Conservation (phyloP, 306 rosid species). For the Prunus davidiana region DNA sequence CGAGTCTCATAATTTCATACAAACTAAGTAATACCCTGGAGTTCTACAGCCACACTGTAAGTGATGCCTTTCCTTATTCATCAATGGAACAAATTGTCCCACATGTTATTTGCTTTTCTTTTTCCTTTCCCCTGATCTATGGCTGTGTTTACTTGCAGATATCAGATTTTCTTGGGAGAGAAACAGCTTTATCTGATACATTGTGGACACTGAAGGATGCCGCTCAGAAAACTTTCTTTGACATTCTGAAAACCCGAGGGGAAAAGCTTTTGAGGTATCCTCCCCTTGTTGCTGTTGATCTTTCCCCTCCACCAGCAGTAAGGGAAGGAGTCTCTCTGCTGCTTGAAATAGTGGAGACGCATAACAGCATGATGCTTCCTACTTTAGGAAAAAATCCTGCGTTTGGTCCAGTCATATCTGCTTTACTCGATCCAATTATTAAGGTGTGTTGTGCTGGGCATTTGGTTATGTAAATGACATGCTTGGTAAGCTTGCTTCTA, state of each 20-base stretch:
- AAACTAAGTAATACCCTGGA: slow-evolving; percentile 90
- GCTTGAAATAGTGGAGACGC: slow-evolving; percentile 83
- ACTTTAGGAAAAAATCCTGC: slow-evolving; percentile 72
- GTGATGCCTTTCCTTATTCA: slow-evolving; percentile 26
- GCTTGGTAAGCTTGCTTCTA: neutral
- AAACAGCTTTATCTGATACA: slow-evolving; percentile 83
- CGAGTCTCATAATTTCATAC: slow-evolving; percentile 82
- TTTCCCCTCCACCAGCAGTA: slow-evolving; percentile 94
- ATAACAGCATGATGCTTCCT: slow-evolving; percentile 83
- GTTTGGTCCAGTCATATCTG: slow-evolving; percentile 87
- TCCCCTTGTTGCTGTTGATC: slow-evolving; percentile 90
- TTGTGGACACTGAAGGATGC: slow-evolving; percentile 85
- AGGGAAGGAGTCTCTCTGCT: slow-evolving; percentile 93
- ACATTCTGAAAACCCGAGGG: slow-evolving; percentile 81
- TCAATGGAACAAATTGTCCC: neutral
- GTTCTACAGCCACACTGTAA: slow-evolving; percentile 90
- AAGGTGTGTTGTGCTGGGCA: slow-evolving; percentile 46
- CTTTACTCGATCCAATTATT: slow-evolving; percentile 87
- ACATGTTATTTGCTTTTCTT: neutral
- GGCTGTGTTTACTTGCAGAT: slow-evolving; percentile 48
- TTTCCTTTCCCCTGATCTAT: neutral
- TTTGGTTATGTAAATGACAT: neutral
- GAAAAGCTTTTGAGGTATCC: slow-evolving; percentile 95
- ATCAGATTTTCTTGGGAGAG: slow-evolving; percentile 89
- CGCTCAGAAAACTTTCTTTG: slow-evolving; percentile 90